Conservation (phyloP, 2,329 filamentous ascomycete genomes). For the Metarhizium rileyi region DNA sequence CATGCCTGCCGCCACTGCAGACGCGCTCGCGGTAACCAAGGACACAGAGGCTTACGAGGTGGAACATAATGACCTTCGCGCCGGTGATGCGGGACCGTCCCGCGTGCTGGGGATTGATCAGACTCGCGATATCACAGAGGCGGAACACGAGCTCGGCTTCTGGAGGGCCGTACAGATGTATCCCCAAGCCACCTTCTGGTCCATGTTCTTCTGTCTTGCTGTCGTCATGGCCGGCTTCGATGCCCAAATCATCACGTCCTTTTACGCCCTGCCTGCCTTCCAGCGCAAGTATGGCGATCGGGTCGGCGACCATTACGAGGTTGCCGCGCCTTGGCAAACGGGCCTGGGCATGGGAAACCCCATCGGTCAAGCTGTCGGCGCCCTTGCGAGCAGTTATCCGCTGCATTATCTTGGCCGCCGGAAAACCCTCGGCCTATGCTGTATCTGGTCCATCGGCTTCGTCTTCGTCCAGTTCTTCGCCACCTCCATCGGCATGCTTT, state of each 20-base stretch:
- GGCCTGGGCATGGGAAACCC: slow-evolving; percentile 34
- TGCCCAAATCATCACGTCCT: slow-evolving; percentile 27
- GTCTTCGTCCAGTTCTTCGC: slow-evolving; percentile 57
- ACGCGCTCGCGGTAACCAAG: neutral
- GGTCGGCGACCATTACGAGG: slow-evolving; percentile 24
- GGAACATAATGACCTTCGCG: neutral
- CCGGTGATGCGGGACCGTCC: neutral
- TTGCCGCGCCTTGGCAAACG: slow-evolving; percentile 39
- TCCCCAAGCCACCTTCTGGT: slow-evolving; percentile 19
- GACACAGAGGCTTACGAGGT: neutral
- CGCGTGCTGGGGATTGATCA: slow-evolving; percentile 11
- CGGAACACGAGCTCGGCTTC: slow-evolving; percentile 17
- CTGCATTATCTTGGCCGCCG: slow-evolving; percentile 33
- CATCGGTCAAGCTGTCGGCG: slow-evolving; percentile 37
- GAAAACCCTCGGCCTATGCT: slow-evolving; percentile 33
- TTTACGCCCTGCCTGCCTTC: slow-evolving; percentile 26
- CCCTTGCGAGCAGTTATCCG: slow-evolving; percentile 19
- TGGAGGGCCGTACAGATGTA: slow-evolving; percentile 29
- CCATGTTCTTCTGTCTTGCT: slow-evolving; percentile 19
- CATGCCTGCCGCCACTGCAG: slow-evolving; percentile 1
- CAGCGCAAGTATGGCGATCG: slow-evolving; percentile 21
- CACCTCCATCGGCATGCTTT: slow-evolving; percentile 40
- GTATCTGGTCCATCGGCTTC: slow-evolving; percentile 36
- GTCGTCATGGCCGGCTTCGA: slow-evolving; percentile 25
- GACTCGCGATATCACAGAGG: slow-evolving; percentile 14